Conservation (phyloP, 805 yeast species). For the Clavispora fructus region DNA sequence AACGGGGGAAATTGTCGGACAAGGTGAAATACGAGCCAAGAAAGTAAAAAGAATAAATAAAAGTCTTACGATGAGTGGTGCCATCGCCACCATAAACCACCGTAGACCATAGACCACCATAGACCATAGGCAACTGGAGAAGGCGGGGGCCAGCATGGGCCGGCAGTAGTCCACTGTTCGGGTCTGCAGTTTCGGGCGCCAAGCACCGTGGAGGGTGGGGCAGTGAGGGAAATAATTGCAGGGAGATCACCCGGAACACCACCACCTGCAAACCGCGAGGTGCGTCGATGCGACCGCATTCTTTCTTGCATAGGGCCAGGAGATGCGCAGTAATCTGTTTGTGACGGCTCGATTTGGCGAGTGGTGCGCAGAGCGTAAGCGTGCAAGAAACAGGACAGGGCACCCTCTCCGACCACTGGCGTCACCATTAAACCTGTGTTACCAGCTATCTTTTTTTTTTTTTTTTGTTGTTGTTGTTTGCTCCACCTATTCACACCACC, state of each 20-base stretch:
- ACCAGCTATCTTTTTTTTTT: no score
- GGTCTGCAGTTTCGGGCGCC: background rate
- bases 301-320: background rate
- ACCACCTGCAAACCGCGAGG: background rate
- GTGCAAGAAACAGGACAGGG: background rate
- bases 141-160: no score
- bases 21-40: background rate
- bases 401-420: background rate
- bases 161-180: no score
- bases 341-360: background rate
- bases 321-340: background rate
- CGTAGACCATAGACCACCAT: no score
- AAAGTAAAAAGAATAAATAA: no score
- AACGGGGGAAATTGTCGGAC: background rate
- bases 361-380: background rate
- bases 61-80: no score
- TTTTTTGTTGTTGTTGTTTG: background rate
- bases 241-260: background rate
- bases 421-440: background rate
- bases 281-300: background rate
- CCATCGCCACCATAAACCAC: no score
- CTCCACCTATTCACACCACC: background rate
- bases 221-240: background rate
- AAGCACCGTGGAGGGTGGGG: background rate
- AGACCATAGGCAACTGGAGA: no score